Evolutionary conservation across 2,329 filamentous ascomycete genomes (phyloP).

Genomic region (Penicillium paneum): DNA sequence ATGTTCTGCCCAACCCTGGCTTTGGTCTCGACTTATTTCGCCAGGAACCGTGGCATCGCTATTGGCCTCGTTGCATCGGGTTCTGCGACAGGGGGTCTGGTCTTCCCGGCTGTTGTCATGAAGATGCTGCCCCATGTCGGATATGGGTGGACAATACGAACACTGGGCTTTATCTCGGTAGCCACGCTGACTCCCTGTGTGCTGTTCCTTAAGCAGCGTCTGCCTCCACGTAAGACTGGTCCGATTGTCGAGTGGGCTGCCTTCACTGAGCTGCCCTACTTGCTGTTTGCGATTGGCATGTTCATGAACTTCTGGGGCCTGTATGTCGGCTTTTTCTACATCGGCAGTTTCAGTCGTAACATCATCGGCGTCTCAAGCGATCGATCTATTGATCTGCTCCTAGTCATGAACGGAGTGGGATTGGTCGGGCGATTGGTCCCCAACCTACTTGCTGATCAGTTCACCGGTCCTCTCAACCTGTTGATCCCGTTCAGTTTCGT

Average conservation of each 20-base stretch:
- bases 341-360: conserved; percentile 42
- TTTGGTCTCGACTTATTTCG: conserved; percentile 61
- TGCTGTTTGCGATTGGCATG: conserved; percentile 42
- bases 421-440: conserved; percentile 57
- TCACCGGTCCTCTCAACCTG: conserved; percentile 59
- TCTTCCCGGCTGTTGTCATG: conserved; percentile 59
- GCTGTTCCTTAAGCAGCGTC: conserved; percentile 48
- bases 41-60: conserved; percentile 56
- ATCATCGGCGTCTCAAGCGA: conserved; percentile 42
- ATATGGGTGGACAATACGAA: conserved; percentile 63
- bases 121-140: conserved; percentile 59
- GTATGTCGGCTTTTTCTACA: conserved; percentile 54
- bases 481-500: conserved; percentile 51
- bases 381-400: conserved; percentile 57
- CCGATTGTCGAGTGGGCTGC: conserved; percentile 52
- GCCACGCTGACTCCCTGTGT: conserved; percentile 42
- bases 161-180: conserved; percentile 59
- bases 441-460: conserved; percentile 57
- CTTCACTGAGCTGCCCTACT: conserved; percentile 51
- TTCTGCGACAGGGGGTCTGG: conserved; percentile 59
- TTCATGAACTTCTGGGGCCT: conserved; percentile 51
- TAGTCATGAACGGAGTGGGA: conserved; percentile 64
- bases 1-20: conserved; percentile 55
- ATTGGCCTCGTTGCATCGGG: conserved; percentile 60
- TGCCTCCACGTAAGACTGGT: conserved; percentile 50